Base-by-base conservation (phyloP, 805 yeast species). In the Kregervanrija pseudodelftensis region DNA sequence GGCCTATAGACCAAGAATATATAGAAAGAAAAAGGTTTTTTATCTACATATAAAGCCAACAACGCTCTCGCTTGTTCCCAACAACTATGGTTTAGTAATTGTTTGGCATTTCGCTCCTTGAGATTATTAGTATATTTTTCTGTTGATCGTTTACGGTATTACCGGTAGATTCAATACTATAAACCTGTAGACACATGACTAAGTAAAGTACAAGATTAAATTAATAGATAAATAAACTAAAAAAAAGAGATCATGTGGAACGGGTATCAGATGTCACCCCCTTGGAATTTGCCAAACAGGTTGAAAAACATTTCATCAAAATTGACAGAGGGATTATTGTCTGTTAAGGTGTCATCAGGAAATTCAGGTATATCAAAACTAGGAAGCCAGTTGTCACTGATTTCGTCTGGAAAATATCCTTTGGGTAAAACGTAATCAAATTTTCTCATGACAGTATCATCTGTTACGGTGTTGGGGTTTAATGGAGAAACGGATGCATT, bases 321-420 rank as follows among this genome's bases (percentile, higher is more conserved):
- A 22, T 22, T 22, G 8, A 22, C 28, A 22, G 28, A 22, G 28
- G 28, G 8, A 22, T 22, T 22, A 22, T 22, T 22, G 28, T 22
- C 8, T 22, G 28, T 7, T 7, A 22, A 7, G 4, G 46, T 32
- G 28, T 34, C 28, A 5, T 38, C 43, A 2, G 54, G 45, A 33
- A 48, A 47, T 9, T 31, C 30, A 13, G 58, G 51, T 2, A 50
- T 42, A 39, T 56, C 60, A 37, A 54, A 54, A 3, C 43, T 36
- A 3, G 58, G 59, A 9, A 49, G 42, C 59, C 59, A 56, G 33
- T 50, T 54, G 30, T 56, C 57, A 22, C 46, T 50, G 12, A 56
- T 39, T 11, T 47, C 40, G 13, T 54, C 50, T 3, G 57, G 49
- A 11, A 53, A 37, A 8, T 13, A 13, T 37, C 14, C 9, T 11